Conservation (phyloP, 441 rosid genomes). For the Euphorbia schlechtendalii region DNA sequence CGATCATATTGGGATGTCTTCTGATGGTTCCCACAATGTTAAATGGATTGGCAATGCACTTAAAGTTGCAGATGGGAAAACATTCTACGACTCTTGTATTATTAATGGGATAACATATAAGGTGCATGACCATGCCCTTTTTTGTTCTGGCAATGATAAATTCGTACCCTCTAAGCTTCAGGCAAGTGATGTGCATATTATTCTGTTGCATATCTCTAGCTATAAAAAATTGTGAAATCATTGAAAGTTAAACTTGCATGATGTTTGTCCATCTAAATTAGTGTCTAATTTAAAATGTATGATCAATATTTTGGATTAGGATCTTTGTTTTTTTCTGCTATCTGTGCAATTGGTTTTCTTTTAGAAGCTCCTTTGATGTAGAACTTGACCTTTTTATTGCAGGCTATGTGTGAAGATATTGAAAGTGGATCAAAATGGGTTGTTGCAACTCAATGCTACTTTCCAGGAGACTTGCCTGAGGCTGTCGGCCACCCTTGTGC, state of each 20-base stretch:
- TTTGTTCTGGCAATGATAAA: slow-evolving; percentile 33
- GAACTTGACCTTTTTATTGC: slow-evolving; percentile 19
- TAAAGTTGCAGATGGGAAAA: slow-evolving; percentile 43
- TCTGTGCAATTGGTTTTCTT: slow-evolving; percentile 2
- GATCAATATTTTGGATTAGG: not conserved
- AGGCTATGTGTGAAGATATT: slow-evolving; percentile 73
- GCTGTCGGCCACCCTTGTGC: slow-evolving; percentile 52
- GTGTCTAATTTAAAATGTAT: not conserved
- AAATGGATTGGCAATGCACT: slow-evolving; percentile 42
- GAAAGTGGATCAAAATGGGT: slow-evolving; percentile 59
- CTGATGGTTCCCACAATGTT: slow-evolving; percentile 26
- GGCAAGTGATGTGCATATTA: slow-evolving; percentile 30
- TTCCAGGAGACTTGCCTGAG: slow-evolving; percentile 59
- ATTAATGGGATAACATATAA: slow-evolving; percentile 46
- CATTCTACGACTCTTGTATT: slow-evolving; percentile 40
- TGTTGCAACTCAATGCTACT: slow-evolving; percentile 46
- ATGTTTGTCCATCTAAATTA: not conserved
- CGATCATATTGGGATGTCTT: slow-evolving; percentile 21
- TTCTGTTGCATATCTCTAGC: slow-evolving; percentile 1
- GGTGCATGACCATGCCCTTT: slow-evolving; percentile 55
- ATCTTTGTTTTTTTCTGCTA: not conserved
- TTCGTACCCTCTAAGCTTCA: slow-evolving; percentile 55
- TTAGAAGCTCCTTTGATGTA: not conserved
- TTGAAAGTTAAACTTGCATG: not conserved
- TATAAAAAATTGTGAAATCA: not conserved